Base-by-base conservation (phyloP, 1,284 basidiomycete species). In the Pseudozyma hubeiensis region DNA sequence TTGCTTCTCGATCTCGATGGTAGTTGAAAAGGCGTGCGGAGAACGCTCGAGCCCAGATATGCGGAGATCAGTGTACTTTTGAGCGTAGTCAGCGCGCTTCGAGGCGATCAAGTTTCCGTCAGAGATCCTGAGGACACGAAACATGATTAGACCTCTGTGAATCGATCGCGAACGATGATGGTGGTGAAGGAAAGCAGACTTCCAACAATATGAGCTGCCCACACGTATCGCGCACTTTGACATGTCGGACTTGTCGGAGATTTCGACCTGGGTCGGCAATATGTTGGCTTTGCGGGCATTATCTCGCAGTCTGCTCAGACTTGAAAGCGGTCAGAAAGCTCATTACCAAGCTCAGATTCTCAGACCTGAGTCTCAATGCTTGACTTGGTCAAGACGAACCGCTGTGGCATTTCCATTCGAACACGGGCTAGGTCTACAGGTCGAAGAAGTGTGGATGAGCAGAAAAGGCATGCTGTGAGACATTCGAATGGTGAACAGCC, bases 11-110 rank as follows among this genome's bases (percentile, higher is more conserved):
- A 51, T 35, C n/a, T 24, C 43, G 41, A 59, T 30, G 3, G 62
- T 57, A 8, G 62, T 52, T 2, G 62, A 64, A 34, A 64, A 64
- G n/a, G 62, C 55, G 29, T 64, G 47, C 14, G 62, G 62, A 4
- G 62, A 64, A 7, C 55, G 62, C 34, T 53, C 39, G n/a, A 64
- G 45, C 10, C 24, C 62, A 4, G 37, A 43, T 24, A 64, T 56
- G 30, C 54, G 53, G 8, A 64, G 57, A 8, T 44, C 43, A 8
- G 62, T 46, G 17, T 59, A 64, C 29, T 8, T 53, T 24, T 60
- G 58, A 16, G 58, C 58, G 14, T 53, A 53, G 0, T 48, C 37
- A 24, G 17, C 19, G 35, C 50, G 58, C 13, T 53, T 45, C 31
- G 45, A 9, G 13, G 13, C 51, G 19, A 44, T 43, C 37, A 60